Conservation (phyloP, 1,284 basidiomycete species). For the Agaricales sp. region DNA sequence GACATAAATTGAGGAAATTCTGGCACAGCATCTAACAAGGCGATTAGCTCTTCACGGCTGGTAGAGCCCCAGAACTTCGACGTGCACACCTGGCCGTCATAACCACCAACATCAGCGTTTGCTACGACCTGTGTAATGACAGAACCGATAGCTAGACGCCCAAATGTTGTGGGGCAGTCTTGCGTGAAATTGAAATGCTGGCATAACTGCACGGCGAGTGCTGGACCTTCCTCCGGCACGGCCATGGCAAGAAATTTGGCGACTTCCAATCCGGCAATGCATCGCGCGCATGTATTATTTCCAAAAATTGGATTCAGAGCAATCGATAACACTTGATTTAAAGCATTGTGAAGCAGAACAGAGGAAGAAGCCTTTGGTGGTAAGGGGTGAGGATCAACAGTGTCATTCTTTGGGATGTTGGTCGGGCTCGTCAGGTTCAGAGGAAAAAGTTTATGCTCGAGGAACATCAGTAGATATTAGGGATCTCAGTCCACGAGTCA, state of each 20-base stretch:
- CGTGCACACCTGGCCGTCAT: slow-evolving; percentile 51
- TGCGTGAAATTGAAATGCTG: slow-evolving; percentile 43
- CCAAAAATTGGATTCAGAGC: slow-evolving; percentile 37
- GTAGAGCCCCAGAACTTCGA: background rate
- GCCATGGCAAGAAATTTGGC: slow-evolving; percentile 59
- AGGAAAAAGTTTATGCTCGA: too few relatives aligned
- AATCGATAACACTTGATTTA: slow-evolving; percentile 45
- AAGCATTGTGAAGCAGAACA: slow-evolving; percentile 41
- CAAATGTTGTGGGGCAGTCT: slow-evolving; percentile 40
- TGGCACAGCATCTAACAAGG: slow-evolving; percentile 15
- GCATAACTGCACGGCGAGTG: slow-evolving; percentile 50
- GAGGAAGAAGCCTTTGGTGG: too few relatives aligned
- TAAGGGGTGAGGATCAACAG: too few relatives aligned
- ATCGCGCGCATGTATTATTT: slow-evolving; percentile 46
- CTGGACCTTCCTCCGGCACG: slow-evolving; percentile 53
- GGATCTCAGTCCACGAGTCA: too few relatives aligned
- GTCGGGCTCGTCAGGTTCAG: too few relatives aligned
- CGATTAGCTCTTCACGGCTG: background rate
- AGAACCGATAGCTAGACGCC: slow-evolving; percentile 39
- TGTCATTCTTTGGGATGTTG: too few relatives aligned
- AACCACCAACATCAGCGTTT: slow-evolving; percentile 54
- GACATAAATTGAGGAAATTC: slow-evolving; percentile 20
- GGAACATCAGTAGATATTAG: too few relatives aligned
- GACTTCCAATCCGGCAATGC: slow-evolving; percentile 49
- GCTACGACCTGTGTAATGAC: slow-evolving; percentile 59